Evolutionary conservation across 805 yeast species (phyloP).

Genomic region (Saccharomycodes ludwigii): DNA sequence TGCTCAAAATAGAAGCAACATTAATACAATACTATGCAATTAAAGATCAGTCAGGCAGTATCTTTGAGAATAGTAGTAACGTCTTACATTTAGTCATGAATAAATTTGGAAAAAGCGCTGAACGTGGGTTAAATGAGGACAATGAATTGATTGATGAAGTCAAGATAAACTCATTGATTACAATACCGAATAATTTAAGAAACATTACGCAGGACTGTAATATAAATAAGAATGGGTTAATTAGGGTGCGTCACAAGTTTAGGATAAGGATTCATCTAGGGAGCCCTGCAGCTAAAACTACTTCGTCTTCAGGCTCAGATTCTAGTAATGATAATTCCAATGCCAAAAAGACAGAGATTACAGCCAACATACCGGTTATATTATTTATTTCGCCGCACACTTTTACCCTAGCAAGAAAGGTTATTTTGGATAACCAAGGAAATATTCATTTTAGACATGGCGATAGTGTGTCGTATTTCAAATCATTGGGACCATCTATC

Average conservation of each 20-base stretch:
- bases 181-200: slow-evolving; percentile 57
- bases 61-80: slow-evolving; percentile 47
- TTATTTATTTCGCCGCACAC: slow-evolving; percentile 68
- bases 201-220: slow-evolving; percentile 77
- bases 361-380: slow-evolving; percentile 74
- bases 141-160: slow-evolving; percentile 38
- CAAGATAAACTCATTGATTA: slow-evolving; percentile 46
- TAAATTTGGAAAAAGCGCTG: slow-evolving; percentile 31
- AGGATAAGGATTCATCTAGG: slow-evolving; percentile 57
- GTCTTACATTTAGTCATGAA: slow-evolving; percentile 39
- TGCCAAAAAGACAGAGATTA: slow-evolving; percentile 73
- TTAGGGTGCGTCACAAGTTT: slow-evolving; percentile 75
- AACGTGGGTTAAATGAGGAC: slow-evolving; percentile 24
- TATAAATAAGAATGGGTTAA: slow-evolving; percentile 35
- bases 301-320: too few relatives aligned
- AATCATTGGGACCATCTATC: too few relatives aligned
- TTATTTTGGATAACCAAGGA: slow-evolving; percentile 27
- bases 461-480: slow-evolving; percentile 22
- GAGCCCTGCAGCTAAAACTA: slow-evolving; percentile 1
- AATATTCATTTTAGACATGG: slow-evolving; percentile 30
- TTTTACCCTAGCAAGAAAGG: slow-evolving; percentile 34
- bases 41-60: slow-evolving; percentile 42
- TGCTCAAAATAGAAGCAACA: slow-evolving; percentile 56
- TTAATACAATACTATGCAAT: slow-evolving; percentile 53
- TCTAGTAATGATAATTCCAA: too few relatives aligned